Conservation (phyloP, 2,329 filamentous ascomycete genomes). For the Pezicula rhizophila region DNA sequence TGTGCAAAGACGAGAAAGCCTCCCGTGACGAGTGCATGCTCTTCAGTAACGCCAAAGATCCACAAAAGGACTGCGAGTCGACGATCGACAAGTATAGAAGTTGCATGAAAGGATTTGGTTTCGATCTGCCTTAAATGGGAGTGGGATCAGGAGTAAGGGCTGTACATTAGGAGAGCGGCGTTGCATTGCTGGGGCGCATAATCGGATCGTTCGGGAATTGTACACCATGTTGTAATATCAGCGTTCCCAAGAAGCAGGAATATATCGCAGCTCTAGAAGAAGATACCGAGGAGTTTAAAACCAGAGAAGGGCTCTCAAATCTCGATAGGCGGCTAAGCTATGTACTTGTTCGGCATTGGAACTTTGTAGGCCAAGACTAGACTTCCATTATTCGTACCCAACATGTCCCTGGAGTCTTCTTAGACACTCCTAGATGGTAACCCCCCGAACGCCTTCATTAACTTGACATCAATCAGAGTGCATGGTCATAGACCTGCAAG, state of each 20-base stretch:
- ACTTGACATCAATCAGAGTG: background rate
- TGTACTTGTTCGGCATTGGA: background rate
- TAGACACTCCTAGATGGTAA: background rate
- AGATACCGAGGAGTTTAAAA: background rate
- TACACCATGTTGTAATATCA: background rate
- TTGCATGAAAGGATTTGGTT: slow-evolving; percentile 93
- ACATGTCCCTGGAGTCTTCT: too few relatives aligned
- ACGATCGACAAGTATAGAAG: slow-evolving; percentile 79
- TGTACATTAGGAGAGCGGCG: slow-evolving; percentile 6
- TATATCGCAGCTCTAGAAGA: slow-evolving; percentile 19
- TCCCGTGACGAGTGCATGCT: slow-evolving; percentile 98
- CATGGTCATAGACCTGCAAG: slow-evolving; percentile 43
- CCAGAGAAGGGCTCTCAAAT: background rate
- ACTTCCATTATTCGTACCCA: too few relatives aligned
- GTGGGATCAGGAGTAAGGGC: background rate
- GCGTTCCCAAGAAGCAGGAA: background rate
- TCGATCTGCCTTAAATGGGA: slow-evolving; percentile 45
- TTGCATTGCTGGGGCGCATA: slow-evolving; percentile 21
- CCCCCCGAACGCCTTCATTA: background rate
- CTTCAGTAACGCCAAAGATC: slow-evolving; percentile 79
- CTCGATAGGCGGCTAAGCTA: background rate
- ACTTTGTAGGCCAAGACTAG: background rate
- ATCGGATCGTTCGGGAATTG: slow-evolving; percentile 2
- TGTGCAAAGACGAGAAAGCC: slow-evolving; percentile 93
- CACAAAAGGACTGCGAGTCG: slow-evolving; percentile 75